phyloP scores from a whole-genome alignment of 2,329 filamentous ascomycete genomes.

The Leptographium lundbergii region DNA sequence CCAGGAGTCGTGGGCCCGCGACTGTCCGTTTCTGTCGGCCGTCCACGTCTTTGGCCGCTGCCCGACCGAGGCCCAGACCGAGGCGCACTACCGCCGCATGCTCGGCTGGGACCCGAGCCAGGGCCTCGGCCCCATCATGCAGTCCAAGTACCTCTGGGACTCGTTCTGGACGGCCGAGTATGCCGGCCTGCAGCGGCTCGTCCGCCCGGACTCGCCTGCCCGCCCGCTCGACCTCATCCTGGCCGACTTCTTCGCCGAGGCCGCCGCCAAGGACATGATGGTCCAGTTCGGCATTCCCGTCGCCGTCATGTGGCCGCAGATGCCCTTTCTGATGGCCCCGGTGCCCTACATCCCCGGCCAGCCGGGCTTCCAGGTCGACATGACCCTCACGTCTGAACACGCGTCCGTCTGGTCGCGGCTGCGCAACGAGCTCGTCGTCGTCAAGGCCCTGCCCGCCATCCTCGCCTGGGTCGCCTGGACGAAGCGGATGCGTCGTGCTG shows the following conservation, averaged over 20 bases:
- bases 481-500: background rate
- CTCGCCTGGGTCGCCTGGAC: background rate
- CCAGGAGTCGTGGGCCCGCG: background rate
- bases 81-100: background rate
- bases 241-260: background rate
- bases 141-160: background rate
- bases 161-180: background rate
- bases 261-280: constrained; percentile 1
- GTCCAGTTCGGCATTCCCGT: background rate
- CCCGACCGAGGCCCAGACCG: background rate
- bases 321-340: background rate
- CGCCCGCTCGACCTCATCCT: background rate
- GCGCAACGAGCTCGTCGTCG: background rate
- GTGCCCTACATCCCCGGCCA: background rate
- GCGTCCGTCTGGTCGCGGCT: background rate
- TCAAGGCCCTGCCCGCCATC: background rate
- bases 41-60: background rate
- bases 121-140: background rate
- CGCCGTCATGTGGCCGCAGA: background rate
- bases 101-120: background rate
- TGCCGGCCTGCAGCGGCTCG: background rate
- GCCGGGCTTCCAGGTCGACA: constrained; percentile 1
- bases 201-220: background rate
- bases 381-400: background rate
- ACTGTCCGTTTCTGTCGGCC: background rate